Conservation (phyloP, 345 rosid species). For the Acer campestre region DNA sequence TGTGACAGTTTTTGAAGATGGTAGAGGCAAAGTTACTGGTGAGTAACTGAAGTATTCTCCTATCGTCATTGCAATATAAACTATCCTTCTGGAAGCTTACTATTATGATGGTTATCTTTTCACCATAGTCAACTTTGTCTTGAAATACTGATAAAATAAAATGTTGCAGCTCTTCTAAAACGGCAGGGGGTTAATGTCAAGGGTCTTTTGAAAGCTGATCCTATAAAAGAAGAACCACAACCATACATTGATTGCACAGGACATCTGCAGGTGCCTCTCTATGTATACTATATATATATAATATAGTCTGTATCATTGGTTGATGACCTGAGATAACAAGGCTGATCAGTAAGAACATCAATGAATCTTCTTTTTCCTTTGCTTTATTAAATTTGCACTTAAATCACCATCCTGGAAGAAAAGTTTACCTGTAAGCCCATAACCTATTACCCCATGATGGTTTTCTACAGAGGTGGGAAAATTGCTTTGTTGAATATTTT, state of each 20-base stretch:
- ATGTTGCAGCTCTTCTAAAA: conserved; percentile 69
- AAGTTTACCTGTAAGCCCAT: not conserved
- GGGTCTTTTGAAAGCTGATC: conserved; percentile 80
- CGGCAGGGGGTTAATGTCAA: conserved; percentile 94
- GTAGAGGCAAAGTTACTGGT: conserved; percentile 99
- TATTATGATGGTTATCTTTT: not conserved
- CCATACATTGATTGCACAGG: conserved; percentile 94
- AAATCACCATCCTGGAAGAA: not conserved
- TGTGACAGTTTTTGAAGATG: conserved; percentile 81
- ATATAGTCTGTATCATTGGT: not conserved
- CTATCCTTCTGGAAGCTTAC: conserved; percentile 5
- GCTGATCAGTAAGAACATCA: not conserved
- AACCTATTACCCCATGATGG: not conserved
- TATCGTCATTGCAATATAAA: conserved; percentile 7
- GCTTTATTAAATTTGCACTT: not conserved
- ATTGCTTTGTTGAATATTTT: not conserved
- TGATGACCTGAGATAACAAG: not conserved
- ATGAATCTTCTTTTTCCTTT: not conserved
- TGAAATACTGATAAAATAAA: conserved; percentile 3
- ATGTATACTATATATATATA: conserved; percentile 7
- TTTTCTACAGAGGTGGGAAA: not conserved
- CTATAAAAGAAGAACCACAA: conserved; percentile 80
- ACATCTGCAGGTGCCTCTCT: conserved; percentile 68
- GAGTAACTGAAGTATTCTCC: conserved; percentile 24
- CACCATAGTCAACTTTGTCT: conserved; percentile 1